Evolutionary conservation across 257 asterid species (phyloP).

Genomic region (Solanum verrucosum): DNA sequence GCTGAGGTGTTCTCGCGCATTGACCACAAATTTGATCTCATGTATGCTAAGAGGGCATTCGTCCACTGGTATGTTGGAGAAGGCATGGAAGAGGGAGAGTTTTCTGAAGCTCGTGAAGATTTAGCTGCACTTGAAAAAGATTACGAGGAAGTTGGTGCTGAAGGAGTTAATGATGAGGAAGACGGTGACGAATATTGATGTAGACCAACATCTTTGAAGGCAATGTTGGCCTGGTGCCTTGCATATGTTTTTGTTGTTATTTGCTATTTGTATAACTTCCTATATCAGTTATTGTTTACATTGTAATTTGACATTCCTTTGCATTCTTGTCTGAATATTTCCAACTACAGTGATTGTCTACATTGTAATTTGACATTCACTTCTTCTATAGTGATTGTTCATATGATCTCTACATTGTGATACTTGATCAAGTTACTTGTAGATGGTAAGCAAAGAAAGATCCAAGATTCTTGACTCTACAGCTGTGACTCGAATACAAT

Average conservation of each 20-base stretch:
- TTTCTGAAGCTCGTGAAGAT: conserved; percentile 89
- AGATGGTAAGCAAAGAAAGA: neutral
- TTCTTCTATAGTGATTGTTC: neutral
- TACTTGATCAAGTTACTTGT: neutral
- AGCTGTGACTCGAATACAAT: neutral
- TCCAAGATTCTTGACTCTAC: neutral
- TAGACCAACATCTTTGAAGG: neutral
- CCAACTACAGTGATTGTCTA: neutral
- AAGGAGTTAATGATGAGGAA: conserved; percentile 74
- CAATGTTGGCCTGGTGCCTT: neutral
- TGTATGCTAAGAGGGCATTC: conserved; percentile 87
- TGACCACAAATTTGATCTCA: conserved; percentile 85
- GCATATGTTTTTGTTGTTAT: conserved; percentile 1
- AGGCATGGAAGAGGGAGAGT: conserved; percentile 96
- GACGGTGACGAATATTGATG: conserved; percentile 54
- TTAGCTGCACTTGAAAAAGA: conserved; percentile 84
- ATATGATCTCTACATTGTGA: neutral
- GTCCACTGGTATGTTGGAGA: conserved; percentile 95
- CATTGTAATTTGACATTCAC: neutral
- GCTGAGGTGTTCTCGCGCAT: conserved; percentile 91
- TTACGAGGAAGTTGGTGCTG: conserved; percentile 90
- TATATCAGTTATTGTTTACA: neutral
- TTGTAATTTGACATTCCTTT: neutral
- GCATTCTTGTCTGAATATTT: neutral
- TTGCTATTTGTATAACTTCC: neutral